Percentiles rank a stretch among this genome's conserved stretches.
phyloP scores from a whole-genome alignment of 768 basidiomycete genomes.

The Collybia nuda region DNA sequence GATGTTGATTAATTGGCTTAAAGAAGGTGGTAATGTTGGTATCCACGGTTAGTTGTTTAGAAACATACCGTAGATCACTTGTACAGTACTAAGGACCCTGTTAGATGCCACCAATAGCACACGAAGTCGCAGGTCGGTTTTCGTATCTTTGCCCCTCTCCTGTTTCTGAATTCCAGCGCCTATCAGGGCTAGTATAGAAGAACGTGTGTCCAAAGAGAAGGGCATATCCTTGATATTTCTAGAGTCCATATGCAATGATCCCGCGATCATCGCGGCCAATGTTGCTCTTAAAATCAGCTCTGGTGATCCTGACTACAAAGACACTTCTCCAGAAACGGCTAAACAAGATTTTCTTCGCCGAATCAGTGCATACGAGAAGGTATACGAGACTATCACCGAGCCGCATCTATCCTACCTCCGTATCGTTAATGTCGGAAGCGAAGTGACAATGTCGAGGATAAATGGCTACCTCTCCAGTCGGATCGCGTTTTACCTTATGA shows the following conservation, averaged over 20 bases:
- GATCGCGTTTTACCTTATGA: slow-evolving; percentile 98
- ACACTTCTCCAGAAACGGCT: slow-evolving; percentile 81
- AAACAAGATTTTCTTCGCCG: slow-evolving; percentile 88
- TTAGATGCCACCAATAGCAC: slow-evolving; percentile 97
- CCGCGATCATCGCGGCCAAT: slow-evolving; percentile 91
- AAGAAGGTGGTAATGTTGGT: slow-evolving; percentile 93
- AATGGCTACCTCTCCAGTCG: slow-evolving; percentile 96
- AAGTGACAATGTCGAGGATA: slow-evolving; percentile 84
- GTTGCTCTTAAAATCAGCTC: slow-evolving; percentile 94
- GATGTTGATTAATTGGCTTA: slow-evolving; percentile 93
- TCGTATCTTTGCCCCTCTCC: background rate
- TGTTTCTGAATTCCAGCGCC: background rate
- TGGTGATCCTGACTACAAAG: slow-evolving; percentile 97
- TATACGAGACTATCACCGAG: slow-evolving; percentile 95
- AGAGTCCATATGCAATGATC: slow-evolving; percentile 94
- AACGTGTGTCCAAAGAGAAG: slow-evolving; percentile 82
- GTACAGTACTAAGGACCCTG: background rate
- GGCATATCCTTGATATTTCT: slow-evolving; percentile 90
- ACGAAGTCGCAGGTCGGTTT: slow-evolving; percentile 58
- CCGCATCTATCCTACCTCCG: slow-evolving; percentile 86
- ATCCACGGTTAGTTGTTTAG: slow-evolving; percentile 74
- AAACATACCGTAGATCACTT: background rate
- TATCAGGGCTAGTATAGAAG: slow-evolving; percentile 76
- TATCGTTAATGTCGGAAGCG: slow-evolving; percentile 91
- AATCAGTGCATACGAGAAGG: slow-evolving; percentile 90